A percentile compares a stretch with the other conserved stretches of the same genome.
phyloP scores from a whole-genome alignment of 257 asterid genomes.

The Solanum etuberosum region DNA sequence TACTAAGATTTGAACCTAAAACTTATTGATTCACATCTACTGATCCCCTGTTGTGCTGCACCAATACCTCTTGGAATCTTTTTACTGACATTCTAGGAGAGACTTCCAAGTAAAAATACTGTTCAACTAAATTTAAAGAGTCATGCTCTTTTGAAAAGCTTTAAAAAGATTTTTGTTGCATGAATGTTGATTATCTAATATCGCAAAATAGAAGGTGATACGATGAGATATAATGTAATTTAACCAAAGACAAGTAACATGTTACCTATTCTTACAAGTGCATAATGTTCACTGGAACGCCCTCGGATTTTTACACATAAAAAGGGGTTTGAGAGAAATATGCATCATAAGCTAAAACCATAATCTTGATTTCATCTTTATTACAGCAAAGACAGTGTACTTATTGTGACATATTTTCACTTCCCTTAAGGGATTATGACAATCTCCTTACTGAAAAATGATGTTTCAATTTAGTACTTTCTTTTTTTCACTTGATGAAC shows the following conservation, averaged over 20 bases:
- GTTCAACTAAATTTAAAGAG: background rate
- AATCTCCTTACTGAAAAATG: background rate
- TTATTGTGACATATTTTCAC: background rate
- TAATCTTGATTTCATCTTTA: background rate
- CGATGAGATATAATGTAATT: background rate
- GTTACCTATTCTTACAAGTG: background rate
- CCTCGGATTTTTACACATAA: background rate
- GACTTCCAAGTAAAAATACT: background rate
- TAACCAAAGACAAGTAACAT: background rate
- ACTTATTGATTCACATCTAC: background rate
- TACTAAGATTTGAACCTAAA: background rate
- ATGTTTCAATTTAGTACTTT: background rate
- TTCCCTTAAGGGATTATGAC: background rate
- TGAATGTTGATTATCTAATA: background rate
- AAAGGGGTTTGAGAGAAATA: background rate
- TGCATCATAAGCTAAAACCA: background rate
- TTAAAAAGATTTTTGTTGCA: background rate
- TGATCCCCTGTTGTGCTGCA: background rate
- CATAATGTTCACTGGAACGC: background rate
- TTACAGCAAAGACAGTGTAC: background rate
- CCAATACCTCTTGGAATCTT: background rate
- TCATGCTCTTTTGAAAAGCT: background rate
- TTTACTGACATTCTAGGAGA: background rate
- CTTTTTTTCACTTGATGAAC: constrained; percentile 24
- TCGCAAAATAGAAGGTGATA: background rate